Base-by-base conservation (phyloP, 148 eudicot genomes). In the Rhododendron ovatum region DNA sequence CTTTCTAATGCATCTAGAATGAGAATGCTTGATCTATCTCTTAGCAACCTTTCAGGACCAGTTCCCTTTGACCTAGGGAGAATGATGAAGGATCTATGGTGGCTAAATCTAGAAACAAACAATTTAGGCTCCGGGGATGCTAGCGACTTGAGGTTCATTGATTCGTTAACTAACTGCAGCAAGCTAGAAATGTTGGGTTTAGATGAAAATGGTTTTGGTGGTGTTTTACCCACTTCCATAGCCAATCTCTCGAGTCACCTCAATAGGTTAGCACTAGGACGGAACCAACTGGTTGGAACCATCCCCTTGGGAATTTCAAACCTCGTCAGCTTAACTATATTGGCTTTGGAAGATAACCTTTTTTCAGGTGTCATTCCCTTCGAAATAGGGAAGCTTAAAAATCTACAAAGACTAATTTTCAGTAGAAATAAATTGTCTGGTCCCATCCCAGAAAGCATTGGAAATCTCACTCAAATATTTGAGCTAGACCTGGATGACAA, bases 361-460 rank as follows among this genome's bases (percentile, higher is more conserved):
- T 1, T 85, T 9, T 22, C 51, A 18, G 89, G 89, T 33, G n/a
- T 79, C n/a, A 82, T 88, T 35, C 87, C 89, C 20, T 77, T 8
- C 9, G 86, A 88, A 47, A 22, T 88, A 7, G 88, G 83, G 11
- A 85, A 78, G 79, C 86, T 88, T 11, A 85, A 45, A 15, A 45
- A 65, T 61, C 9, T 75, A 0, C 47, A 5, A 75, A 0, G 0
- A 7, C 2, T 37, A 17, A 2, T 15, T 2, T 14, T 75, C 7
- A 1, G 18, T 2, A 9, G 20, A 63, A 88, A 85, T 47, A 85
- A n/a, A 39, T 10, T 88, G 2, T 45, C 74, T 1, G 82, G 85
- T n/a, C 61, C 2, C 17, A 86, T 88, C 45, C 83, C 88, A 22
- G 20, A 11, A 18, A 50, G 81, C 9, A 26, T 88, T 4, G 39